A percentile compares a stretch with the other conserved stretches of the same genome.
Conservation (phyloP, 177 flowering plant genomes). For the Vitis hybrid region DNA sequence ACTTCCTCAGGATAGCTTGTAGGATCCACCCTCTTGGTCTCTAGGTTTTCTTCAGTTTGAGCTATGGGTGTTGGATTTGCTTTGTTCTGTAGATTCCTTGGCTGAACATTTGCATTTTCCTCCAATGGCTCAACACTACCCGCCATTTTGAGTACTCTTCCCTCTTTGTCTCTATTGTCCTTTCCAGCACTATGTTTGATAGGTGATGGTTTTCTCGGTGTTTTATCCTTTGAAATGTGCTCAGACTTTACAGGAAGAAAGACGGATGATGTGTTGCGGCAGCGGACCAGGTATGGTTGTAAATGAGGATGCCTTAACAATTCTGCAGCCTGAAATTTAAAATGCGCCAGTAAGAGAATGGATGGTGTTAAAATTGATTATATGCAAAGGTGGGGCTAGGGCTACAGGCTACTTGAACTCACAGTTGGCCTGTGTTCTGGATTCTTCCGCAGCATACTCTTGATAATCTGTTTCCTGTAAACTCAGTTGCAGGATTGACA, state of each 20-base stretch:
- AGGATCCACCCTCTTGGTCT: slow-evolving; percentile 62
- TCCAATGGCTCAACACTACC: slow-evolving; percentile 13
- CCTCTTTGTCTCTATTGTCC: slow-evolving; percentile 28
- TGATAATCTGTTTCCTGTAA: slow-evolving; percentile 81
- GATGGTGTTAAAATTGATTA: not conserved
- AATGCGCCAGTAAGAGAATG: slow-evolving; percentile 13
- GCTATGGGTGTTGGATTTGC: slow-evolving; percentile 21
- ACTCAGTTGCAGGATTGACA: too few species aligned
- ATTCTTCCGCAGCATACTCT: slow-evolving; percentile 87
- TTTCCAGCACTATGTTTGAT: slow-evolving; percentile 32
- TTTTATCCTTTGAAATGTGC: slow-evolving; percentile 41
- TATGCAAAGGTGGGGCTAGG: not conserved
- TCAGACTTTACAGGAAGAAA: slow-evolving; percentile 68
- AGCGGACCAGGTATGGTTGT: slow-evolving; percentile 66
- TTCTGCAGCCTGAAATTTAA: slow-evolving; percentile 74
- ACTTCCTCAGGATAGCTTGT: slow-evolving; percentile 37
- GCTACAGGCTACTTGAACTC: slow-evolving; percentile 25
- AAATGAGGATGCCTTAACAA: slow-evolving; percentile 82
- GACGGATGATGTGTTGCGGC: slow-evolving; percentile 61
- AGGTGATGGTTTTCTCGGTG: slow-evolving; percentile 29
- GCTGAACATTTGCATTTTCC: slow-evolving; percentile 9
- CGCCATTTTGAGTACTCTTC: slow-evolving; percentile 14
- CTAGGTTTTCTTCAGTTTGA: slow-evolving; percentile 41
- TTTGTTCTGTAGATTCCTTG: slow-evolving; percentile 14
- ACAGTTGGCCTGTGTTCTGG: slow-evolving; percentile 97